A percentile compares a stretch with the other conserved stretches of the same genome.
Conservation (phyloP, 1,284 basidiomycete species). For the Uromyces viciae-fabae region DNA sequence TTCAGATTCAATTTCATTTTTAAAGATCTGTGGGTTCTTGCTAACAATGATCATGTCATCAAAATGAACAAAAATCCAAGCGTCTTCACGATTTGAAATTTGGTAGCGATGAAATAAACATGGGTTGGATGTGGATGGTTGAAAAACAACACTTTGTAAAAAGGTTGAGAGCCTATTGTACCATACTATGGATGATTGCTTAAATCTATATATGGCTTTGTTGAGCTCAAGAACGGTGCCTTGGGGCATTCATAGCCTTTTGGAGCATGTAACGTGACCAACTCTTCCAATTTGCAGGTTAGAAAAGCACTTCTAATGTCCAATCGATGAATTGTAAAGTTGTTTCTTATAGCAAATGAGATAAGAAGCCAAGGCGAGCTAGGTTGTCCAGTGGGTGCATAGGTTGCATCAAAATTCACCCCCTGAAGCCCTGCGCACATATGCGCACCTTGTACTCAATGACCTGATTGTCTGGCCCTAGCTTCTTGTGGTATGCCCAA, state of each 20-base stretch:
- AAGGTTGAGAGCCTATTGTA: background rate
- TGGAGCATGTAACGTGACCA: background rate
- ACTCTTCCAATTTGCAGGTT: background rate
- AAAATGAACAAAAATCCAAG: background rate
- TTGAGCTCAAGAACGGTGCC: background rate
- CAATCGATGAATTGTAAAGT: background rate
- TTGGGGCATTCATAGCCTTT: background rate
- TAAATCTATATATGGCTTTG: background rate
- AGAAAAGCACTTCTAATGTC: background rate
- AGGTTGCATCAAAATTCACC: background rate
- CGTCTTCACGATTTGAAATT: no score
- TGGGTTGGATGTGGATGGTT: background rate
- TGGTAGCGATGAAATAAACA: no score
- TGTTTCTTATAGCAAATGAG: background rate
- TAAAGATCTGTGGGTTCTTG: background rate
- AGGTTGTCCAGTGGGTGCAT: background rate
- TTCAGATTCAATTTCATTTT: background rate
- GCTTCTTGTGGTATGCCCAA: background rate
- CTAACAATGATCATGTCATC: background rate
- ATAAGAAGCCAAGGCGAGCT: background rate
- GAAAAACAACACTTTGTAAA: background rate
- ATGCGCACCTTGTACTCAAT: background rate
- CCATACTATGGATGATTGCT: background rate
- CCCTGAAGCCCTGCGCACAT: background rate
- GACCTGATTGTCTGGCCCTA: background rate